Conservation (phyloP, 1,139 yeast species). For the Yamadazyma mexicana region DNA sequence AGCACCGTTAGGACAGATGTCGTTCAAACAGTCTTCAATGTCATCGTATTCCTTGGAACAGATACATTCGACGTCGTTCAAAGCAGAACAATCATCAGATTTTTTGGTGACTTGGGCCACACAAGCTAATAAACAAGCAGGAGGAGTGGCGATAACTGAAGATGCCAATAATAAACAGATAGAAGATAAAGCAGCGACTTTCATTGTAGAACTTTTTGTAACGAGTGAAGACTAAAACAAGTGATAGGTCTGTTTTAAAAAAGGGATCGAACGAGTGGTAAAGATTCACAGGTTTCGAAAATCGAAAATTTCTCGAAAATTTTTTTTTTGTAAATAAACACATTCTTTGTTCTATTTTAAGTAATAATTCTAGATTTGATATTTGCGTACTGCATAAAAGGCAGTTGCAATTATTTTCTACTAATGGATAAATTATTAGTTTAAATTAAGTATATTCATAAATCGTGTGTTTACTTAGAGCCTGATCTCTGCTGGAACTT, state of each 20-base stretch:
- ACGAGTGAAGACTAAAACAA: conserved; percentile 4
- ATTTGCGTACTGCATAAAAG: background rate
- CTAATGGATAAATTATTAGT: too few relatives aligned
- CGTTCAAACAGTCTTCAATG: conserved; percentile 59
- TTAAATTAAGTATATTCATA: background rate
- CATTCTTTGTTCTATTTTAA: conserved; percentile 9
- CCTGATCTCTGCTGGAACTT: conserved; percentile 39
- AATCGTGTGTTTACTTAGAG: background rate
- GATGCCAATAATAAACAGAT: conserved; percentile 36
- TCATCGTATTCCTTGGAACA: conserved; percentile 54
- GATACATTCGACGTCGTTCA: conserved; percentile 65
- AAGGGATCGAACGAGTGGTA: background rate
- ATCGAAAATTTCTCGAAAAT: conserved; percentile 5
- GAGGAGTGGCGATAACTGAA: conserved; percentile 71
- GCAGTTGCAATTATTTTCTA: too few relatives aligned
- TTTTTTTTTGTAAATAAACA: conserved; percentile 5
- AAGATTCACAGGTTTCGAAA: background rate
- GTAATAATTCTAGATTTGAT: conserved; percentile 9
- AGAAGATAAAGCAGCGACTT: conserved; percentile 11
- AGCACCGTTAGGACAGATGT: conserved; percentile 63
- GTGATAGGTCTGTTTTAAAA: background rate
- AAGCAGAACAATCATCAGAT: conserved; percentile 48
- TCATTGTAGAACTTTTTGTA: conserved; percentile 4
- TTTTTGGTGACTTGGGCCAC: conserved; percentile 67
- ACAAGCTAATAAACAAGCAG: conserved; percentile 89